Base-by-base conservation (phyloP, 345 rosid genomes). In the Eucalyptus cladocalyx region DNA sequence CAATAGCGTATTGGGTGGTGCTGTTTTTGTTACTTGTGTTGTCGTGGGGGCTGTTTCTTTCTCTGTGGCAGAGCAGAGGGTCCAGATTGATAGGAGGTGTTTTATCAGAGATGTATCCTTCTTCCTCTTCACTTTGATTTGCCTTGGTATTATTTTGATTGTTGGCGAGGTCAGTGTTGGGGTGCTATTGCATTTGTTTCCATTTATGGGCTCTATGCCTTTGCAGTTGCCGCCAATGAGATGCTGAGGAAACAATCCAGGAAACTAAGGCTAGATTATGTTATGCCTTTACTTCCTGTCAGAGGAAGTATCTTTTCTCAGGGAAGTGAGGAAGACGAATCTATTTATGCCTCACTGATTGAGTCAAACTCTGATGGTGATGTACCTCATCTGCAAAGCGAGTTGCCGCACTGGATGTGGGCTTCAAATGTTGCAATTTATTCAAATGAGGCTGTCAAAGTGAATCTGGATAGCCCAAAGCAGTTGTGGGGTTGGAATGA, bases 21-120 rank as follows among this genome's bases (percentile, higher is more conserved):
- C 40, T 40, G 40, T 40, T 40, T 40, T 40, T 40, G 40, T 40
- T 40, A 40, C 40, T 40, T 40, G 40, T 40, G 40, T 3, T n/a
- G n/a, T n/a, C n/a, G n/a, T 94, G 87, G 99, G 99, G 88, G 90
- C 90, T 53, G 95, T 97, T 89, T 95, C 96, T 3, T 91, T 97
- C 26, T 96, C 93, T 89, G 96, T 95, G 53, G 97, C 95, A 8
- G 95, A 93, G 47, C 94, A 90, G 91, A 92, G 93, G 69, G 94
- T 96, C 60, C 94, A 93, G 92, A 94, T 97, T 87, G 98, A 97
- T 91, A 93, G 37, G 37, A 37, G n/a, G n/a, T n/a, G 37, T 37
- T 37, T 37, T 37, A 37, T 37, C 37, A n/a, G 37, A 37, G 37
- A 37, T 37, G 37, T 37, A 37, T 37, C 37, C 37, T 37, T 37